Conservation (phyloP, 176 grass and related monocot species). For the Guadua angustifolia region DNA sequence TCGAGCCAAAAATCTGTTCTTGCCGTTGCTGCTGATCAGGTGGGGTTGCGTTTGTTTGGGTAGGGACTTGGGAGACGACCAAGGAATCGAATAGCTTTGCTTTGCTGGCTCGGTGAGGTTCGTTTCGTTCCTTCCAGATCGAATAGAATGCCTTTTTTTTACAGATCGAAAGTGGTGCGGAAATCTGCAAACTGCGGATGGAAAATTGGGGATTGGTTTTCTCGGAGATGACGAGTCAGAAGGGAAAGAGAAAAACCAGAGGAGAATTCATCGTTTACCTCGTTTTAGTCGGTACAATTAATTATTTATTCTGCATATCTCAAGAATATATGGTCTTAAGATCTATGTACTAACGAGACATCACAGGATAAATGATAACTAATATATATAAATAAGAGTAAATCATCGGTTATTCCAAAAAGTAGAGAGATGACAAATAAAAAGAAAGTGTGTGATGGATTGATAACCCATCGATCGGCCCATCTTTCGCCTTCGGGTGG, state of each 20-base stretch:
- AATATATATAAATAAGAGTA: no score
- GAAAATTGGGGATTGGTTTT: slow-evolving; percentile 12
- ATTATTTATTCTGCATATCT: no score
- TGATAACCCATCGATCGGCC: not conserved
- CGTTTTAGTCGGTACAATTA: no score
- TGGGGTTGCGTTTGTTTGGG: not conserved
- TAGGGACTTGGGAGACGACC: not conserved
- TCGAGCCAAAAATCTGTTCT: not conserved
- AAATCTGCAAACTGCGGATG: not conserved
- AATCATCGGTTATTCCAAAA: no score
- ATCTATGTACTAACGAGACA: no score
- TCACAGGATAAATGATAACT: no score
- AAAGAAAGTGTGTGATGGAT: not conserved
- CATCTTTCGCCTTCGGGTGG: not conserved
- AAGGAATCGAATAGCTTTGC: not conserved
- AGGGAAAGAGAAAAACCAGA: not conserved
- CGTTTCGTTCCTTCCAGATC: not conserved
- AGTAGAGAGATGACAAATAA: not conserved
- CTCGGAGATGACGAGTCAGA: not conserved
- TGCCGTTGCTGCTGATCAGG: not conserved
- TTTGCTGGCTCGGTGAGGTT: not conserved
- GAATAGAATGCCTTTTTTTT: not conserved
- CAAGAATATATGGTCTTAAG: no score
- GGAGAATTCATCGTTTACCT: no score
- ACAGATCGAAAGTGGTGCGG: not conserved